Base-by-base conservation (phyloP, 805 yeast species). In the Deakozyma indianensis region DNA sequence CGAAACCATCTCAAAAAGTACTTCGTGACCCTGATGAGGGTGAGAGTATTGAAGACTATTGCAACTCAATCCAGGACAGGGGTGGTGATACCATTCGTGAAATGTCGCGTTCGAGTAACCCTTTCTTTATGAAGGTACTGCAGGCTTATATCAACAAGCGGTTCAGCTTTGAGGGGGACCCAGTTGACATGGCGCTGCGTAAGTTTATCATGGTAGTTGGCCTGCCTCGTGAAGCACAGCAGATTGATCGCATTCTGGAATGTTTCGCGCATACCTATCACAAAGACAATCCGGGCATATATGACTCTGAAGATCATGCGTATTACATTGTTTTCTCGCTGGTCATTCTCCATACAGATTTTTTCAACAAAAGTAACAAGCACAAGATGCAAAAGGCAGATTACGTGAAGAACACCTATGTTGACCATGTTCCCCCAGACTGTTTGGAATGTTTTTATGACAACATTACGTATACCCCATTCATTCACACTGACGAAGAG, bases 321-420 rank as follows among this genome's bases (percentile, higher is more conserved):
- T 79, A 80, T 54, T 73, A 79, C 42, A 56, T 80, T 11, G 68
- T 77, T 1, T 83, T 78, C 54, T 77, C 86, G 2, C 58, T 83
- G 38, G 66, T 83, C 41, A 77, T 83, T 70, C 62, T 83, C 25
- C 90, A 83, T 56, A 83, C 92, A 0, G 92, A 82, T 56, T 71
- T 66, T 47, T 83, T 78, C 63, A 83, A 82, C 60, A 69, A 71
- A 18, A 77, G 73, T 56, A 81, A 81, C 60, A 77, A 73, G 53
- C 70, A 65, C 46, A 83, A 83, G 57, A 80, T 83, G 83, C 61
- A 77, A 7, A 77, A 72, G 53, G 59, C 65, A 3, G 87, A 81
- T 50, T 83, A 77, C 54, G 67, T 78, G 15, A 68, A 69, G 40
- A 74, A 74, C 42, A 58, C 67, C 16, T 52, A 54, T 41, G 54